Conservation (phyloP, 495 filamentous ascomycete species). For the Penicillium herquei region DNA sequence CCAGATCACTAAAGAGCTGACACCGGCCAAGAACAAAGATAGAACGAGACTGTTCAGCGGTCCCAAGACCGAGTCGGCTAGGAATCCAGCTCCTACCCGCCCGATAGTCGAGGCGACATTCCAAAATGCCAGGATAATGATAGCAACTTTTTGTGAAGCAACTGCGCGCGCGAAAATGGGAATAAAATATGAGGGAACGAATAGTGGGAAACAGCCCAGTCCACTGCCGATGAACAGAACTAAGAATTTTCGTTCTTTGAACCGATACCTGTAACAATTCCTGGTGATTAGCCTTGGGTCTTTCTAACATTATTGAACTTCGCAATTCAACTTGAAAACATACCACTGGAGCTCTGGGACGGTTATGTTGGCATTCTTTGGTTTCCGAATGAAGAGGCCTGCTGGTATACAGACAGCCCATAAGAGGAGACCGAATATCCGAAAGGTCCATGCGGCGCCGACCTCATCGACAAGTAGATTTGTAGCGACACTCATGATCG, state of each 20-base stretch:
- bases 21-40: slow-evolving; percentile 6
- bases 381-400: slow-evolving; percentile 5
- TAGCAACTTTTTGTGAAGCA: slow-evolving; percentile 7
- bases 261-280: slow-evolving; percentile 4
- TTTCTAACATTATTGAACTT: not conserved
- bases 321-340: not conserved
- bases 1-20: slow-evolving; percentile 9
- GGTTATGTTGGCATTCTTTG: not conserved
- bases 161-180: slow-evolving; percentile 9
- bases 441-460: slow-evolving; percentile 9
- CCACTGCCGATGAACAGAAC: slow-evolving; percentile 10
- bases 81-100: slow-evolving; percentile 4
- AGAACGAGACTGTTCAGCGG: slow-evolving; percentile 11
- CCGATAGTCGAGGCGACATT: slow-evolving; percentile 10
- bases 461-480: slow-evolving; percentile 6
- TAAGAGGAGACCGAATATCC: slow-evolving; percentile 8
- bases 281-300: not conserved
- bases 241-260: slow-evolving; percentile 8
- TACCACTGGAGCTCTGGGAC: slow-evolving; percentile 11
- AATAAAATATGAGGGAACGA: slow-evolving; percentile 11
- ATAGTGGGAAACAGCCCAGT: slow-evolving; percentile 10
- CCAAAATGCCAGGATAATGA: slow-evolving; percentile 13
- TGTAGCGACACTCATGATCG: slow-evolving; percentile 9
- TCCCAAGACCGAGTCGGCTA: slow-evolving; percentile 5
- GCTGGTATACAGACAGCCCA: slow-evolving; percentile 11